These are phyloP conservation scores for Candida germanica DNA, from an alignment of 805 yeast species.

Conservation along the genomic window DNA sequence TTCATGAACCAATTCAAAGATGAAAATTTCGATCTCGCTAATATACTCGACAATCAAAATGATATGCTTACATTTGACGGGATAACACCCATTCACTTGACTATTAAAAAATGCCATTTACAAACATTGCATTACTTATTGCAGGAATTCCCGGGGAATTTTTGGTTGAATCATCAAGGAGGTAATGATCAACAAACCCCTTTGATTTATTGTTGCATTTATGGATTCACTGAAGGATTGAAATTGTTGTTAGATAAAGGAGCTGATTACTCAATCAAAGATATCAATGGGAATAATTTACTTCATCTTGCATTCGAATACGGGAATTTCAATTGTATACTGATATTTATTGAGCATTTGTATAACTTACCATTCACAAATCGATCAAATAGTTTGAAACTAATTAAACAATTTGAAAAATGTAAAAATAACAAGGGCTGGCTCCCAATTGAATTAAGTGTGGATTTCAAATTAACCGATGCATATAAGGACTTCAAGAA, in stretches of 20 bases:
- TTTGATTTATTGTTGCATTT: slow-evolving; percentile 32
- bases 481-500: slow-evolving; percentile 23
- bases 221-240: slow-evolving; percentile 37
- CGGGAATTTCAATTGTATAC: slow-evolving; percentile 31
- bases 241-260: slow-evolving; percentile 40
- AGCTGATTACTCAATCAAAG: slow-evolving; percentile 30
- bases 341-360: slow-evolving; percentile 16
- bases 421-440: slow-evolving; percentile 29
- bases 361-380: slow-evolving; percentile 5
- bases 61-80: slow-evolving; percentile 39
- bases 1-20: slow-evolving; percentile 20
- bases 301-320: slow-evolving; percentile 39
- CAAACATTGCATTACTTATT: slow-evolving; percentile 43
- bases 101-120: slow-evolving; percentile 28
- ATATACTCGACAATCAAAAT: slow-evolving; percentile 11
- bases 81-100: slow-evolving; percentile 35
- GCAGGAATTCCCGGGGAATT: slow-evolving; percentile 39
- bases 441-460: slow-evolving; percentile 31
- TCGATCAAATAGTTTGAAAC: slow-evolving; percentile 8
- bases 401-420: slow-evolving; percentile 20
- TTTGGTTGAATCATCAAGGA: slow-evolving; percentile 37
- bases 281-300: slow-evolving; percentile 34
- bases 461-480: slow-evolving; percentile 25
- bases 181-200: slow-evolving; percentile 34
- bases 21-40: slow-evolving; percentile 16